Conservation (phyloP, 768 basidiomycete genomes). For the Tulasnella sp. region DNA sequence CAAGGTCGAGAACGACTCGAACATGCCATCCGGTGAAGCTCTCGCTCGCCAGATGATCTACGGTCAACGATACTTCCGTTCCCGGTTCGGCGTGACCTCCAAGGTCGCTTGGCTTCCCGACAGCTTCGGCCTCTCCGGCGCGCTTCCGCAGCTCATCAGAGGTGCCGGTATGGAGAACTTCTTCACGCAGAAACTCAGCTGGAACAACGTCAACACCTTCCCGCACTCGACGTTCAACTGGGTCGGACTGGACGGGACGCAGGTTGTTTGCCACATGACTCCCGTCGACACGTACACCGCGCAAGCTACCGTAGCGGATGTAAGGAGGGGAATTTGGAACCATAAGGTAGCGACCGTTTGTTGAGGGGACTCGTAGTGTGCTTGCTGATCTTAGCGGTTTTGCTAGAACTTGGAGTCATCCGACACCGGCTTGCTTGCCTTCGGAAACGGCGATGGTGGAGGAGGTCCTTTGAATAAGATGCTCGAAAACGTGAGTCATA, state of each 20-base stretch:
- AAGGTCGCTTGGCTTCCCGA: constrained; percentile 82
- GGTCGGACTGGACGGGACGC: constrained; percentile 87
- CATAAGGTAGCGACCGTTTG: constrained; percentile 54
- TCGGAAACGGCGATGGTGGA: constrained; percentile 91
- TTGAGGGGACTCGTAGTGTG: no score
- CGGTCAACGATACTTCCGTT: constrained; percentile 78
- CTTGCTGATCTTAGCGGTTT: background rate
- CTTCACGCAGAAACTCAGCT: constrained; percentile 94
- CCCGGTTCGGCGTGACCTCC: constrained; percentile 37
- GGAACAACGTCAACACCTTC: constrained; percentile 42
- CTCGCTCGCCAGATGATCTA: constrained; percentile 86
- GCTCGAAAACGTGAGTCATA: constrained; percentile 84
- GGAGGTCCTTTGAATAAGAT: constrained; percentile 77
- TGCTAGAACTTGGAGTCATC: constrained; percentile 76
- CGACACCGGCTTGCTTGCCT: constrained; percentile 69
- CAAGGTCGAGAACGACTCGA: constrained; percentile 42
- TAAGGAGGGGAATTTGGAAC: constrained; percentile 70
- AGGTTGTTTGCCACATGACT: constrained; percentile 95
- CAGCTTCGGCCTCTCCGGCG: constrained; percentile 84
- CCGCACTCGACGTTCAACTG: constrained; percentile 96
- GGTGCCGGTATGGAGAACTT: constrained; percentile 77
- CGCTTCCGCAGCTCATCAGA: constrained; percentile 80
- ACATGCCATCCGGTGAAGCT: constrained; percentile 93
- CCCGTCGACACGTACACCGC: constrained; percentile 92
- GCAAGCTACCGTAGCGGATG: constrained; percentile 77